Percentiles rank a stretch among this genome's conserved stretches.
Conservation (phyloP, 352 stramenopile species). For the Elongisporangium undulatum region DNA sequence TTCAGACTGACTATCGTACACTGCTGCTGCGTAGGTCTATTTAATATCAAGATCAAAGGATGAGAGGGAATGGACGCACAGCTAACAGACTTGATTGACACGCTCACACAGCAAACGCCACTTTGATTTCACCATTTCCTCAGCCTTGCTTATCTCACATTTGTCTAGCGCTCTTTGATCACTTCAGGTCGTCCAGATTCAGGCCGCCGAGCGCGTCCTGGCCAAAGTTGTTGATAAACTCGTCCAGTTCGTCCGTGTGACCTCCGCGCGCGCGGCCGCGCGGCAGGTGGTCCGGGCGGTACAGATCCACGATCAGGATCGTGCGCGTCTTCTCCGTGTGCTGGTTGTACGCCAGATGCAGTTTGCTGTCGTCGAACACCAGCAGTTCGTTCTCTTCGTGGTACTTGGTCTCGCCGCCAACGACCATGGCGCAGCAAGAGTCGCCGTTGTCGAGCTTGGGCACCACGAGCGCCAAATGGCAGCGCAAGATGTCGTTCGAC, state of each 20-base stretch:
- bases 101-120: constrained; percentile 1
- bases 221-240: constrained; percentile 84
- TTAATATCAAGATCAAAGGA: constrained; percentile 89
- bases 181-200: neutral
- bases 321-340: constrained; percentile 57
- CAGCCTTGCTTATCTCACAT: neutral
- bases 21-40: constrained; percentile 61
- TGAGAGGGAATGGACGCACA: constrained; percentile 15
- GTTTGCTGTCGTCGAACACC: constrained; percentile 91
- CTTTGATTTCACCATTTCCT: neutral
- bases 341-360: constrained; percentile 86
- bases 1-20: neutral
- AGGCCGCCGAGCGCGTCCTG: constrained; percentile 32
- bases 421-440: constrained; percentile 72
- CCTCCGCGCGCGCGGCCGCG: constrained; percentile 73
- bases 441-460: constrained; percentile 47
- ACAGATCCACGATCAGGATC: constrained; percentile 88
- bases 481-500: constrained; percentile 86
- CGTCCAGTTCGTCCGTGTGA: constrained; percentile 87
- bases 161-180: neutral
- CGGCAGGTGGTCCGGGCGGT: constrained; percentile 75
- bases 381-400: constrained; percentile 78
- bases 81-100: neutral
- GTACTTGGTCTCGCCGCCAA: constrained; percentile 59
- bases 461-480: constrained; percentile 70